Conservation (phyloP, 192 early-diverging fungal species). For the Kappamyces sp. region DNA sequence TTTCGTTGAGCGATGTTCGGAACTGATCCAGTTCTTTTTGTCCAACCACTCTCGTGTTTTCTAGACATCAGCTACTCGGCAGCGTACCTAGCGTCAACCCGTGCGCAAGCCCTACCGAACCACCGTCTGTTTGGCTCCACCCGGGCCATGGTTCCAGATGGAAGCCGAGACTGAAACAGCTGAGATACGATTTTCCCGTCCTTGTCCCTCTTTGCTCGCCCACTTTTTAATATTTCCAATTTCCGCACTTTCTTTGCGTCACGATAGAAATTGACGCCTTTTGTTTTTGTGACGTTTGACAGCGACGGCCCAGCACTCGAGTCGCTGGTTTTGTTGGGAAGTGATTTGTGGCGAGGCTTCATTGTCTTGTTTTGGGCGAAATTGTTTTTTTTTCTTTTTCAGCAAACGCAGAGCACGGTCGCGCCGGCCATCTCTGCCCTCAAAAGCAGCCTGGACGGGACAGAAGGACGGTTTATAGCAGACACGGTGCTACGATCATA, state of each 20-base stretch:
- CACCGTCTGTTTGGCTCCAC: conserved; percentile 93
- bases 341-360: too few relatives aligned
- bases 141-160: conserved; percentile 66
- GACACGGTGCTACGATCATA: too few relatives aligned
- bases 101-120: conserved; percentile 64
- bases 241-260: conserved; percentile 91
- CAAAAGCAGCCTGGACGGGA: too few relatives aligned
- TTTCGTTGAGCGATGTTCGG: conserved; percentile 78
- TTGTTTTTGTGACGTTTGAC: conserved; percentile 53
- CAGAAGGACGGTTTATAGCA: too few relatives aligned
- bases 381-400: conserved; percentile 1
- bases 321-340: neutral
- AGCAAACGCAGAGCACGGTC: conserved; percentile 10
- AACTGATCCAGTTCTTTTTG: conserved; percentile 90
- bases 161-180: conserved; percentile 69
- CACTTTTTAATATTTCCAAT: conserved; percentile 90
- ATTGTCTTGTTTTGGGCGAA: too few relatives aligned
- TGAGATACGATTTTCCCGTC: conserved; percentile 89
- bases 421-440: conserved; percentile 13
- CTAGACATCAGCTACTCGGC: conserved; percentile 26
- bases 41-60: conserved; percentile 94
- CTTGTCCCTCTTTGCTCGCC: conserved; percentile 71
- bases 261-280: conserved; percentile 99
- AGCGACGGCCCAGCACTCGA: conserved; percentile 16
- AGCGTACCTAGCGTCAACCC: too few relatives aligned